phyloP scores from a whole-genome alignment of 2,329 filamentous ascomycete genomes.

The Escovopsis sp. region DNA sequence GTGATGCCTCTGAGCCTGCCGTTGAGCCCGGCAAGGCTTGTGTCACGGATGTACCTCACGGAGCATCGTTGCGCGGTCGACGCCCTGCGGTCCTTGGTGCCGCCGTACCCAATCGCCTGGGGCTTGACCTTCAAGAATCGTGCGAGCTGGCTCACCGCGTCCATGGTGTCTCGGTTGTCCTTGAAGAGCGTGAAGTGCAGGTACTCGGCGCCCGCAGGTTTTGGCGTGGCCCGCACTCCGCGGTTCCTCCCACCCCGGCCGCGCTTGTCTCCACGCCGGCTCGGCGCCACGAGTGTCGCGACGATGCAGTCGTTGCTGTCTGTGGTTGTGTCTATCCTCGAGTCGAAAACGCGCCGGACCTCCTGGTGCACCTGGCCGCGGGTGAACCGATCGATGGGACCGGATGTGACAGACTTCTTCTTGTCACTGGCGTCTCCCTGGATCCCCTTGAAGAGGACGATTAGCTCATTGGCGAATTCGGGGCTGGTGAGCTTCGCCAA shows the following conservation, averaged over 20 bases:
- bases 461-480: conserved; percentile 23
- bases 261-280: conserved; percentile 17
- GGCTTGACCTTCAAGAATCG: conserved; percentile 59
- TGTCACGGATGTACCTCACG: conserved; percentile 32
- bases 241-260: conserved; percentile 12
- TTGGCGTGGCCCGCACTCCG: conserved; percentile 14
- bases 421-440: conserved; percentile 14
- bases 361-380: conserved; percentile 37
- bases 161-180: conserved; percentile 95
- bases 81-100: conserved; percentile 80
- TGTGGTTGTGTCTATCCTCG: conserved; percentile 62
- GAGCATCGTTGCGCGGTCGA: conserved; percentile 75
- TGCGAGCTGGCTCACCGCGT: conserved; percentile 63
- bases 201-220: conserved; percentile 47
- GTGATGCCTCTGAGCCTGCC: conserved; percentile 44
- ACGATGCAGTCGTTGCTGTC: conserved; percentile 41
- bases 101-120: conserved; percentile 60
- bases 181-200: conserved; percentile 89
- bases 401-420: conserved; percentile 22
- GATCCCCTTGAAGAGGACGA: conserved; percentile 25
- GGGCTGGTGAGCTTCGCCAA: conserved; percentile 25
- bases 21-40: conserved; percentile 52
- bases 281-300: conserved; percentile 44
- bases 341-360: conserved; percentile 68
- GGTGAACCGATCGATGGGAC: conserved; percentile 24